Evolutionary conservation across 345 rosid species (phyloP).

Genomic region (Cardamine chenopodiifolia): DNA sequence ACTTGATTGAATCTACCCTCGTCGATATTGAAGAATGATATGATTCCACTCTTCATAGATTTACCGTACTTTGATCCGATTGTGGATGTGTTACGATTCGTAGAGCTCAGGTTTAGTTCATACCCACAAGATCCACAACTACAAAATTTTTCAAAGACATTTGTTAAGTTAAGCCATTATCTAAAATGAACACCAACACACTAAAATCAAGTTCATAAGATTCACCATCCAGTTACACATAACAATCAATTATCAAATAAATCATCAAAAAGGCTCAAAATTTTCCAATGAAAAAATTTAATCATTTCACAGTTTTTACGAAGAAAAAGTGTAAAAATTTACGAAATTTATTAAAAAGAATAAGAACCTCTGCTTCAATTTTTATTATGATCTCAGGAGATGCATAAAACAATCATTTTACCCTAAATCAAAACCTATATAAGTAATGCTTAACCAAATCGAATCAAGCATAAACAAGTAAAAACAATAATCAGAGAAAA

Average conservation of each 20-base stretch:
- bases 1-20: slow-evolving; percentile 86
- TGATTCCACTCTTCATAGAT: slow-evolving; percentile 87
- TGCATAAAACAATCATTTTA: not conserved
- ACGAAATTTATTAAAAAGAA: too few relatives aligned
- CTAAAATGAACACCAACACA: slow-evolving; percentile 1
- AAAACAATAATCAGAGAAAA: not conserved
- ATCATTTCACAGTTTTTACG: not conserved
- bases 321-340: not conserved
- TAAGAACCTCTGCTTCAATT: not conserved
- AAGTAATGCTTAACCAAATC: not conserved
- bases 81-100: slow-evolving; percentile 75
- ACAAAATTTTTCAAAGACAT: slow-evolving; percentile 39
- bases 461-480: not conserved
- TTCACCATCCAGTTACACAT: too few relatives aligned
- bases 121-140: slow-evolving; percentile 96
- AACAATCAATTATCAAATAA: not conserved
- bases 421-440: not conserved
- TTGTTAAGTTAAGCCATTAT: not conserved
- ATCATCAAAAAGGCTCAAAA: not conserved
- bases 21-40: slow-evolving; percentile 77
- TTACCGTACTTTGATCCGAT: slow-evolving; percentile 91
- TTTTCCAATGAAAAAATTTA: not conserved
- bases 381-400: not conserved
- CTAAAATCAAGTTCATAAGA: not conserved
- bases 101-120: slow-evolving; percentile 85